Conservation (phyloP, 306 rosid genomes). For the Albizia julibrissin region DNA sequence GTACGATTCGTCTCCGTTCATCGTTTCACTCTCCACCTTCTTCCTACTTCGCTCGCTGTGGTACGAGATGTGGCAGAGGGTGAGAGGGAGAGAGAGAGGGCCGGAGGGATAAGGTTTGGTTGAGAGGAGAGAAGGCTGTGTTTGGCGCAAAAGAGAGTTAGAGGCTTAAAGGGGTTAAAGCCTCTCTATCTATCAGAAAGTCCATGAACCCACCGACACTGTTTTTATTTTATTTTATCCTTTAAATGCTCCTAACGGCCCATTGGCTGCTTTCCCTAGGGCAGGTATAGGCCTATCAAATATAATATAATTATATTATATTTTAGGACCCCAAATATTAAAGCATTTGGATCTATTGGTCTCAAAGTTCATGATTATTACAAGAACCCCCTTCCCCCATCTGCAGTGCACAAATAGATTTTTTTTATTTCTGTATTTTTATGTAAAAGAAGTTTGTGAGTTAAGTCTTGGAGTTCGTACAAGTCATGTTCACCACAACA, state of each 20-base stretch:
- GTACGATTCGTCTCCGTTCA: slow-evolving; percentile 57
- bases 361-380: not conserved
- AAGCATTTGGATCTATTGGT: not conserved
- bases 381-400: not conserved
- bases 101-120: slow-evolving; percentile 41
- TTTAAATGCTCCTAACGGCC: not conserved
- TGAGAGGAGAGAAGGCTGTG: not conserved
- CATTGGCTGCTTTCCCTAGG: slow-evolving; percentile 7
- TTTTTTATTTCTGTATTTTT: too few relatives aligned
- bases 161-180: slow-evolving; percentile 24
- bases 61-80: slow-evolving; percentile 27
- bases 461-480: too few relatives aligned
- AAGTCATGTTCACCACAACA: too few relatives aligned
- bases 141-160: slow-evolving; percentile 25
- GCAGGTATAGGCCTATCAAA: slow-evolving; percentile 21
- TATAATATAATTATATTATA: not conserved
- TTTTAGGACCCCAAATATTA: not conserved
- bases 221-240: slow-evolving; percentile 14
- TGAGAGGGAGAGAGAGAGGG: slow-evolving; percentile 44
- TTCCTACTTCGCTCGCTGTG: not conserved
- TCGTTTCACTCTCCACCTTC: slow-evolving; percentile 22
- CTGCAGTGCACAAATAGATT: too few relatives aligned
- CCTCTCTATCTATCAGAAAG: slow-evolving; percentile 10
- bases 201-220: slow-evolving; percentile 64
- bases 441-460: too few relatives aligned